Percentiles rank a stretch among this genome's conserved stretches.
These are phyloP conservation scores for Solanum chiquidenum DNA, from an alignment of 257 asterid genomes.

Conservation along the genomic window DNA sequence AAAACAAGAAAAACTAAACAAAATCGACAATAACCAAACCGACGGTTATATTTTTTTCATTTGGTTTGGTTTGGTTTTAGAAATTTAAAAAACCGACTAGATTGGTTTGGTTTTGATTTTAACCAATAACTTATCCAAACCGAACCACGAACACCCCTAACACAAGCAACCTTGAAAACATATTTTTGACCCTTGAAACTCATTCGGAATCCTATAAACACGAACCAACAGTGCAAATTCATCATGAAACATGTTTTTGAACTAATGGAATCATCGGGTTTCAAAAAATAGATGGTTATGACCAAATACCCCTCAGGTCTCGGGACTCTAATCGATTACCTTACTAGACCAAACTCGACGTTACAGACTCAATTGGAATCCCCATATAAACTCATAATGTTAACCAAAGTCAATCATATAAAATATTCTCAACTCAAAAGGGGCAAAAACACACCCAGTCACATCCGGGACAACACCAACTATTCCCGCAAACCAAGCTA, in stretches of 20 bases:
- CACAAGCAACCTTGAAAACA: neutral
- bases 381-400: neutral
- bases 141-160: too few species aligned
- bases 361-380: neutral
- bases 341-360: neutral
- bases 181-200: too few species aligned
- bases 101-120: too few species aligned
- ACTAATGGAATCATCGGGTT: neutral
- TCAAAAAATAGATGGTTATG: neutral
- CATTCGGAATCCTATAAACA: neutral
- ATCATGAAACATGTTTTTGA: neutral
- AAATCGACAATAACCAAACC: too few species aligned
- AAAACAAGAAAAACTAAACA: too few species aligned
- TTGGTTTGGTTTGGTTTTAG: too few species aligned
- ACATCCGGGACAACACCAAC: too few species aligned
- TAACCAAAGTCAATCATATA: neutral
- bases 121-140: too few species aligned
- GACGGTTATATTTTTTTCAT: too few species aligned
- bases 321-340: neutral
- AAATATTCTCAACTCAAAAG: neutral
- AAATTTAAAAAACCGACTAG: too few species aligned
- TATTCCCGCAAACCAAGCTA: neutral
- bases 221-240: neutral
- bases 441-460: neutral
- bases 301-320: neutral